Evolutionary conservation across 352 stramenopile genomes (phyloP), one percentile per base, ranked within the genome.

Genomic region (Phytophthora pisi): DNA sequence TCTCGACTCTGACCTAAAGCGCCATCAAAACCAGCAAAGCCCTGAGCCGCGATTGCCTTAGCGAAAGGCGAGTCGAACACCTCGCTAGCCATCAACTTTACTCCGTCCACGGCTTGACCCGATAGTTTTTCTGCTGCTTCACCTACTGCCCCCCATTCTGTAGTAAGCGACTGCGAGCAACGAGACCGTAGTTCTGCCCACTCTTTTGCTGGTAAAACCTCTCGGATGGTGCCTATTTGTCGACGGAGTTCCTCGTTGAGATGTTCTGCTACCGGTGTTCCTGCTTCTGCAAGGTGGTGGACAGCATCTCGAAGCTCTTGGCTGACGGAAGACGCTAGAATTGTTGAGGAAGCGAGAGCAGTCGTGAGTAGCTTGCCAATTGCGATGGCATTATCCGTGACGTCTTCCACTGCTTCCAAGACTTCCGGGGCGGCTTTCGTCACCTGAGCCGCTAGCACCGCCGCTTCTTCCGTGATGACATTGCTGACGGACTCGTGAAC

Each of bases 21-120:
- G 0, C 57, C 59, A 26, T 79, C 61, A 1, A 82, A 23, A 46
- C 70, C 73, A 38, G 59, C 57, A 9, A 81, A 62, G 1, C 71
- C 66, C 16, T 71, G 60, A 13, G 62, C 57, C 18, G 53, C 18
- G 7, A 82, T 76, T 6, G 40, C 51, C 20, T 70, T 71, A 2
- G 55, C 68, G 30, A 77, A 67, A 5, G 68, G 70, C 5, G 77
- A 79, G 31, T 75, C 58, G 51, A 74, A 85, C 4, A 79, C 34
- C 5, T 80, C 75, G 31, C 15, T 67, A 15, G 23, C 53, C 38
- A 28, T n/a, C 13, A 59, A 3, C 11, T 70, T 57, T 3, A 64
- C 46, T 7, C 16, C 26, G 0, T 57, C 40, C 2, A 11, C 23
- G 7, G 55, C 51, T 50, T 57, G 54, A 4, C 0, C 16, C 23